phyloP scores from a whole-genome alignment of 108 stramenopile genomes.

The Conticribra weissflogii region DNA sequence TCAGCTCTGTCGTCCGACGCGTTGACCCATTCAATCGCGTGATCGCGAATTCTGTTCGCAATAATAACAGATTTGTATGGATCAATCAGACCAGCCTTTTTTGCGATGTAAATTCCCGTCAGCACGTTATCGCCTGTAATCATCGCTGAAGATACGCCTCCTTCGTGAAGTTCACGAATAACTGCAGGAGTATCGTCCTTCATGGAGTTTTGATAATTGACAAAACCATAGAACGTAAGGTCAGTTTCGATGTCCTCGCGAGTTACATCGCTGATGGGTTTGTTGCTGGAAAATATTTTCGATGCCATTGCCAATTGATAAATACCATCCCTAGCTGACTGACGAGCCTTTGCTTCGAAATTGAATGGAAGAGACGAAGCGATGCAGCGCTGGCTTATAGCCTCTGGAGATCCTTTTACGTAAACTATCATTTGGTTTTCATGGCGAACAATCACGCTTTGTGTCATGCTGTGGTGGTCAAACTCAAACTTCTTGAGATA shows the following conservation, averaged over 20 bases:
- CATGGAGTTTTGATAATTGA: conserved; percentile 66
- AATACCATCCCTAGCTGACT: conserved; percentile 53
- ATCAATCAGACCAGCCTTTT: conserved; percentile 59
- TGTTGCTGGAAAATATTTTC: conserved; percentile 11
- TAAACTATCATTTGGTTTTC: conserved; percentile 13
- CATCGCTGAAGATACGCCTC: conserved; percentile 55
- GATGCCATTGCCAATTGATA: conserved; percentile 66
- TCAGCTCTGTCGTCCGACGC: conserved; percentile 26
- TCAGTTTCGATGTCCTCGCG: conserved; percentile 30
- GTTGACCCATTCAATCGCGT: conserved; percentile 44
- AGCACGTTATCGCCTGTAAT: conserved; percentile 70
- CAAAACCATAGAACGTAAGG: conserved; percentile 52
- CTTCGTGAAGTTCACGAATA: conserved; percentile 46
- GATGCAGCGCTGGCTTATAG: conserved; percentile 49
- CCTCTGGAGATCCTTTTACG: conserved; percentile 43
- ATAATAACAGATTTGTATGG: conserved; percentile 35
- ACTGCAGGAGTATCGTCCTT: conserved; percentile 57
- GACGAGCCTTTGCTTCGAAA: conserved; percentile 42
- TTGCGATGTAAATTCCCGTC: conserved; percentile 65
- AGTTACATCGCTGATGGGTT: conserved; percentile 27
- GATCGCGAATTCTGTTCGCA: conserved; percentile 29
- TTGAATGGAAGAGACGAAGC: conserved; percentile 46
- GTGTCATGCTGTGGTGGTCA: conserved; percentile 67
- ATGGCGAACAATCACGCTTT: conserved; percentile 60
- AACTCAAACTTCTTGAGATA: conserved; percentile 68